Evolutionary conservation across 208 protist genomes (phyloP).

Genomic region (Angomonas desouzai): DNA sequence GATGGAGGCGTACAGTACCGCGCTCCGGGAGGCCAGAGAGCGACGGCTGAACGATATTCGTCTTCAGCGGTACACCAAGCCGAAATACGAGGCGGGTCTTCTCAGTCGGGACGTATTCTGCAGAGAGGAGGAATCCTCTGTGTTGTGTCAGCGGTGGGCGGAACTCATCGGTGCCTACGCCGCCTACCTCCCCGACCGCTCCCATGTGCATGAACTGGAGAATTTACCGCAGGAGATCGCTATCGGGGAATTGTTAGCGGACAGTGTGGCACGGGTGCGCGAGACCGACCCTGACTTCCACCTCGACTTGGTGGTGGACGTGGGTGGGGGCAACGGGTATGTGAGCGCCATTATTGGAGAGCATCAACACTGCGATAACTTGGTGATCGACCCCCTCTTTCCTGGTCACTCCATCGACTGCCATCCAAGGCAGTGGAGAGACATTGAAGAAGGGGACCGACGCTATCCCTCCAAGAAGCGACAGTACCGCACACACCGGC

Average conservation of each 20-base stretch:
- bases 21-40: neutral
- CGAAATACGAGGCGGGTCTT: slow-evolving; percentile 28
- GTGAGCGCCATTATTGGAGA: slow-evolving; percentile 63
- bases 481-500: slow-evolving; percentile 28
- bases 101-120: slow-evolving; percentile 18
- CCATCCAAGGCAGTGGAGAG: slow-evolving; percentile 42
- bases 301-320: slow-evolving; percentile 59
- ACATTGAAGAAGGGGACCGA: slow-evolving; percentile 25
- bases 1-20: slow-evolving; percentile 21
- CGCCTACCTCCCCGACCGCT: slow-evolving; percentile 64
- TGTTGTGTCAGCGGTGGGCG: neutral
- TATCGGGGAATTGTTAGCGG: slow-evolving; percentile 56
- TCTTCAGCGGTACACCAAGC: slow-evolving; percentile 8
- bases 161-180: slow-evolving; percentile 62
- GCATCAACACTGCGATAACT: slow-evolving; percentile 43
- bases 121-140: neutral
- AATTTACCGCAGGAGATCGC: slow-evolving; percentile 82
- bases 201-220: slow-evolving; percentile 73
- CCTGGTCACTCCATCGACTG: slow-evolving; percentile 72
- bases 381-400: slow-evolving; percentile 71
- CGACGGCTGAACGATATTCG: neutral
- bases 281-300: slow-evolving; percentile 10
- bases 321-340: slow-evolving; percentile 80
- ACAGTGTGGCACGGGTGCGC: slow-evolving; percentile 2
- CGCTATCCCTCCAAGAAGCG: slow-evolving; percentile 24